Percentiles rank a stretch among this genome's conserved stretches.
Conservation (phyloP, 2,329 filamentous ascomycete species). For the Myriosclerotinia curreyana region DNA sequence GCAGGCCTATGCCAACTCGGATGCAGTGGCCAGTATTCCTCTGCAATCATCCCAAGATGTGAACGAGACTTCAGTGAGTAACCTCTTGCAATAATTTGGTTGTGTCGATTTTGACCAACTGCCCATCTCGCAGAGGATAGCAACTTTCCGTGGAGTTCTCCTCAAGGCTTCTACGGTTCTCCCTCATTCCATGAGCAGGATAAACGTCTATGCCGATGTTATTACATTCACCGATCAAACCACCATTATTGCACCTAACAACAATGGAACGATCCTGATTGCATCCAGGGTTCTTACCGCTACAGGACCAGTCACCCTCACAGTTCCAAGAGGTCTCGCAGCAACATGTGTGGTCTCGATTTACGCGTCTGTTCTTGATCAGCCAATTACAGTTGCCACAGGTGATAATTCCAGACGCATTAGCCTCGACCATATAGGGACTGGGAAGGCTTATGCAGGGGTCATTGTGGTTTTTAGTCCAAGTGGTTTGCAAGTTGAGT, state of each 20-base stretch:
- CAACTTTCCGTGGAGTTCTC: constrained; percentile 4
- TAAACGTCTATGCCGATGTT: constrained; percentile 4
- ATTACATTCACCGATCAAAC: constrained; percentile 3
- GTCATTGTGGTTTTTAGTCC: constrained; percentile 7
- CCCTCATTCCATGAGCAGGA: constrained; percentile 6
- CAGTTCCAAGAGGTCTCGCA: constrained; percentile 1
- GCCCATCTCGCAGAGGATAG: background rate
- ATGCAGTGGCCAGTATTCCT: constrained; percentile 8
- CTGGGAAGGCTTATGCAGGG: background rate
- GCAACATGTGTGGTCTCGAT: constrained; percentile 10
- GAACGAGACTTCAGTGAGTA: constrained; percentile 2
- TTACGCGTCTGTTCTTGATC: background rate
- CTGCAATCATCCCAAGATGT: constrained; percentile 10
- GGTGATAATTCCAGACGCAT: background rate
- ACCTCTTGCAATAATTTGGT: background rate
- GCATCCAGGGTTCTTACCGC: constrained; percentile 6
- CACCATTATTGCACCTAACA: constrained; percentile 1
- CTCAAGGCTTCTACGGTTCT: background rate
- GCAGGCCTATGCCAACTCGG: constrained; percentile 1
- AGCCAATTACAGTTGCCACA: constrained; percentile 4
- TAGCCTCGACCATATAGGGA: constrained; percentile 5
- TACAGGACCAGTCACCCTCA: constrained; percentile 5
- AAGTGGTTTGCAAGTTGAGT: constrained; percentile 3
- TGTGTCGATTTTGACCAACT: background rate
- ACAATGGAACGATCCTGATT: background rate